phyloP scores from a whole-genome alignment of 106 monocot genomes.

The Dendrobium officinale region DNA sequence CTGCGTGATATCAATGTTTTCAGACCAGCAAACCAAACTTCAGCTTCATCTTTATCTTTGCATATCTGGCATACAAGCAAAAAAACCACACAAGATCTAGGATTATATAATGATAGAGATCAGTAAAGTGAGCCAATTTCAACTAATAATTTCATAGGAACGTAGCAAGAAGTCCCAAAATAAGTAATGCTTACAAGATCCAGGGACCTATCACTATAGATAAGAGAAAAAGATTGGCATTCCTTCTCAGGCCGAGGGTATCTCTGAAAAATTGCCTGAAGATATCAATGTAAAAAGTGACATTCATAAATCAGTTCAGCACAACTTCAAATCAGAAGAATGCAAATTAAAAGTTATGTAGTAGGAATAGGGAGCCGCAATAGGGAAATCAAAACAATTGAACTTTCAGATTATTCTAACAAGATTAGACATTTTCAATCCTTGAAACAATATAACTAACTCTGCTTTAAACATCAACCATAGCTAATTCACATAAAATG shows the following conservation, averaged over 20 bases:
- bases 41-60: slow-evolving; percentile 99
- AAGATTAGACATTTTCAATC: not conserved
- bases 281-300: slow-evolving; percentile 1
- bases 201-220: slow-evolving; percentile 80
- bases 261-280: slow-evolving; percentile 91
- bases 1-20: slow-evolving; percentile 89
- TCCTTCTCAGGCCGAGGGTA: slow-evolving; percentile 98
- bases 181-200: slow-evolving; percentile 66
- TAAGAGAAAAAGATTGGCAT: slow-evolving; percentile 97
- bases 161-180: not conserved
- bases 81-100: not conserved
- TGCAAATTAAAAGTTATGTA: not conserved
- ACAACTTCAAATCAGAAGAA: slow-evolving; percentile 1
- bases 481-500: not conserved
- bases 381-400: not conserved
- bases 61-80: slow-evolving; percentile 52
- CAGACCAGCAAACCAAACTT: slow-evolving; percentile 97
- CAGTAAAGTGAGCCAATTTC: slow-evolving; percentile 18
- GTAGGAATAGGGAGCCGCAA: not conserved
- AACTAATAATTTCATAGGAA: slow-evolving; percentile 30
- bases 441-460: not conserved
- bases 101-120: not conserved
- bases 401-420: not conserved
- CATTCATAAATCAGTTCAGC: not conserved
- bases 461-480: not conserved